A percentile compares a stretch with the other conserved stretches of the same genome.
Conservation (phyloP, 768 basidiomycete genomes). For the Trametes villosa region DNA sequence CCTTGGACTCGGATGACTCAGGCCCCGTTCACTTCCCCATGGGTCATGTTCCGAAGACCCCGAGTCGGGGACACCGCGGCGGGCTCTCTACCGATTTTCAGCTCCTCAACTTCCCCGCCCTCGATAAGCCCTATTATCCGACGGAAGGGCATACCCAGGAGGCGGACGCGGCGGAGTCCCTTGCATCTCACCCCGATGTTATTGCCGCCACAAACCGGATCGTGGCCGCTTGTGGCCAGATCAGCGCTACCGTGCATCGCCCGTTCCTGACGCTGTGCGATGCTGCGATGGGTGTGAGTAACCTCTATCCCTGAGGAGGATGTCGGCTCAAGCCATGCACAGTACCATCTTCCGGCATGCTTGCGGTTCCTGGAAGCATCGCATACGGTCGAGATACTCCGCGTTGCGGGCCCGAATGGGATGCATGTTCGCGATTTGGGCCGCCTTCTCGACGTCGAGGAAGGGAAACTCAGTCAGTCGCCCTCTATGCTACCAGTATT, state of each 20-base stretch:
- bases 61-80: background rate
- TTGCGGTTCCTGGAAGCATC: constrained; percentile 75
- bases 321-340: background rate
- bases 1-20: constrained; percentile 4
- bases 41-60: constrained; percentile 11
- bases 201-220: constrained; percentile 64
- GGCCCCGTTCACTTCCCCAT: background rate
- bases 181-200: constrained; percentile 64
- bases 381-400: constrained; percentile 70
- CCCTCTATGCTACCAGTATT: background rate
- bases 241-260: constrained; percentile 63
- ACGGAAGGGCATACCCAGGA: constrained; percentile 12
- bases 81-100: constrained; percentile 10
- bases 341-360: constrained; percentile 80
- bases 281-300: constrained; percentile 67
- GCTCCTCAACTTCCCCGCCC: constrained; percentile 33
- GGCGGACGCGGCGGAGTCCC: constrained; percentile 46
- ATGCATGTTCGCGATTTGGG: constrained; percentile 51
- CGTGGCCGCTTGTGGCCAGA: constrained; percentile 70
- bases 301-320: background rate
- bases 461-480: constrained; percentile 55
- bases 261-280: constrained; percentile 78
- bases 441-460: constrained; percentile 41
- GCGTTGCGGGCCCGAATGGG: constrained; percentile 60
- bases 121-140: constrained; percentile 31